These are phyloP conservation scores for Phoenix dactylifera DNA, from an alignment of 176 grass and related monocot species.

Conservation along the genomic window DNA sequence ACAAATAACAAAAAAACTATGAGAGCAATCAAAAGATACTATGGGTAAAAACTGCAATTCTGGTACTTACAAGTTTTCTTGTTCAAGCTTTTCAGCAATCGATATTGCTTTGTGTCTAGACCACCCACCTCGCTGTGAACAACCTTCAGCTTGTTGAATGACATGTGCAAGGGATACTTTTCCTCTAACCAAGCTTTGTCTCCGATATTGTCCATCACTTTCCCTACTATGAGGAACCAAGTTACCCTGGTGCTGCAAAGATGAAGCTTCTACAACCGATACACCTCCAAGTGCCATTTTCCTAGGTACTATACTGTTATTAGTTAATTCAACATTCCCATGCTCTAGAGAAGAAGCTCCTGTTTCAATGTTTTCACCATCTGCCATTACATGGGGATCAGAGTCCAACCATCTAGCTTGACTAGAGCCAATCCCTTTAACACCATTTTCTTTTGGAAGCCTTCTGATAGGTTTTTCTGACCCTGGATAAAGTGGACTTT, in stretches of 20 bases:
- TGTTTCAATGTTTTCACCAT: slow-evolving; percentile 80
- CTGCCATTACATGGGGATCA: slow-evolving; percentile 85
- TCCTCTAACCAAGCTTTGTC: slow-evolving; percentile 58
- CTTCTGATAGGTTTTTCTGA: slow-evolving; percentile 23
- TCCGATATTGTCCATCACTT: slow-evolving; percentile 28
- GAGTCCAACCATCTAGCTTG: slow-evolving; percentile 54
- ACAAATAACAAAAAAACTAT: not conserved
- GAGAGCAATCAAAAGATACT: not conserved
- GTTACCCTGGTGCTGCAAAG: slow-evolving; percentile 30
- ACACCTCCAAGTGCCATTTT: slow-evolving; percentile 26
- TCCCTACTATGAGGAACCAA: slow-evolving; percentile 30
- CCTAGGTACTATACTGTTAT: slow-evolving; percentile 9
- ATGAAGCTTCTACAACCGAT: slow-evolving; percentile 38
- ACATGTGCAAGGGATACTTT: slow-evolving; percentile 82
- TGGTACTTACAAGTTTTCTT: not conserved
- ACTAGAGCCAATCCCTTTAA: slow-evolving; percentile 46
- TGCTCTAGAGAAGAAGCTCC: slow-evolving; percentile 36
- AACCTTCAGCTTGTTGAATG: slow-evolving; percentile 62
- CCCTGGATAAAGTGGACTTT: slow-evolving; percentile 42
- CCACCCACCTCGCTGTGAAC: slow-evolving; percentile 17
- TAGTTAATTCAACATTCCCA: slow-evolving; percentile 23
- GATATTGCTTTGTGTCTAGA: slow-evolving; percentile 39
- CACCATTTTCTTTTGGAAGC: slow-evolving; percentile 38
- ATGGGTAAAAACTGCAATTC: not conserved
- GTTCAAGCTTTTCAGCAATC: slow-evolving; percentile 20